These are phyloP conservation scores for Colletotrichum lentis DNA, from an alignment of 2,329 filamentous ascomycete genomes.

Conservation along the genomic window DNA sequence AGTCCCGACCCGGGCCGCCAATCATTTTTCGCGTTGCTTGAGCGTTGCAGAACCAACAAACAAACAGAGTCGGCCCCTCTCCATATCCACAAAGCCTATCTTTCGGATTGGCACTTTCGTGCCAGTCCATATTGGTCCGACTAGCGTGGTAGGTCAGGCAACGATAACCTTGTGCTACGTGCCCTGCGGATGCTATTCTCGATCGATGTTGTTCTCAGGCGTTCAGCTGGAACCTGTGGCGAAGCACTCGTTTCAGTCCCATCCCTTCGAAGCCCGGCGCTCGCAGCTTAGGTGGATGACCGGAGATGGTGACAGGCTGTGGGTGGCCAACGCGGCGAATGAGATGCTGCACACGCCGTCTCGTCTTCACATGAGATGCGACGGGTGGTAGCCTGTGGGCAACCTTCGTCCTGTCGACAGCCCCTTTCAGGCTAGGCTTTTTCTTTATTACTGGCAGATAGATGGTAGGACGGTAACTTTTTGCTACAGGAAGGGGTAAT, in stretches of 20 bases:
- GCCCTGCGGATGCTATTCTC: slow-evolving; percentile 11
- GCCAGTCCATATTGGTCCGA: neutral
- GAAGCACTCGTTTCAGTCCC: slow-evolving; percentile 29
- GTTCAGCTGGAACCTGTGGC: slow-evolving; percentile 21
- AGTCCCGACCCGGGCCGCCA: slow-evolving; percentile 11
- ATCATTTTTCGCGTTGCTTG: slow-evolving; percentile 16
- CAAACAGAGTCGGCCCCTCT: neutral
- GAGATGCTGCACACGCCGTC: slow-evolving; percentile 32
- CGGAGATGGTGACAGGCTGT: slow-evolving; percentile 19
- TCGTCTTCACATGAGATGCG: slow-evolving; percentile 27
- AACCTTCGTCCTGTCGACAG: slow-evolving; percentile 11
- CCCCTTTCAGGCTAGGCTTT: neutral
- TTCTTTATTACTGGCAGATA: neutral
- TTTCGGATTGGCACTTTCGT: slow-evolving; percentile 3
- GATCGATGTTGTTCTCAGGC: slow-evolving; percentile 5
- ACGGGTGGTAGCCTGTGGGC: neutral
- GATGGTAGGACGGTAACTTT: neutral
- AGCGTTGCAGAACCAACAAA: slow-evolving; percentile 14
- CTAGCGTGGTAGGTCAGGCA: slow-evolving; percentile 28
- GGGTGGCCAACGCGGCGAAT: slow-evolving; percentile 30
- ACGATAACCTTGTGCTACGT: slow-evolving; percentile 14
- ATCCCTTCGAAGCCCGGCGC: neutral
- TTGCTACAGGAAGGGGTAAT: neutral
- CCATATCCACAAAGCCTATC: slow-evolving; percentile 2
- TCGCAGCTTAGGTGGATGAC: slow-evolving; percentile 8